Base-by-base conservation (phyloP, 2,329 filamentous ascomycete genomes). In the Tolypocladium ovalisporum region DNA sequence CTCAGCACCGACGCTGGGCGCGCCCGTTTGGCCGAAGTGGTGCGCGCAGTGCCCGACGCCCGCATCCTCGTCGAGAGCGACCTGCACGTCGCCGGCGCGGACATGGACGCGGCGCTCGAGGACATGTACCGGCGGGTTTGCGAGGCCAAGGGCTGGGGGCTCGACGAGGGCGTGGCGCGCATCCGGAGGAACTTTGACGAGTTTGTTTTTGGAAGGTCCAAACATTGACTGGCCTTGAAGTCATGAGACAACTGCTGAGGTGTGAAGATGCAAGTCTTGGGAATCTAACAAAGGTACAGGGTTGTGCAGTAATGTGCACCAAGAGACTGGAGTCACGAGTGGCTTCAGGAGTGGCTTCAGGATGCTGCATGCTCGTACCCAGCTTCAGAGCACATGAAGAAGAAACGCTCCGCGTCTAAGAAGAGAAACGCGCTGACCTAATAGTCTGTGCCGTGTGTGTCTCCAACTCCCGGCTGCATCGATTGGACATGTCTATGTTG, bases 61-160 rank as follows among this genome's bases (percentile, higher is more conserved):
- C 80, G 85, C 56, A 75, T 99, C 15, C 78, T 99, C 24, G 79
- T 96, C 2, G 94, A 99, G 72, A 97, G 91, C 68, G 94, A 99
- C 71, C 70, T 97, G 58, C 90, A 97, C 70, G 81, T 75, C 24
- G 94, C 93, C 0, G 94, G 94, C 0, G 77, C 84, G 1, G 75
- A 79, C 54, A 96, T 97, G 89, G 94, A 97, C 67, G 72, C 75
- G 2, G 75, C 83, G 59, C 73, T 99, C 15, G 88, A 93, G 67
- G 81, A 88, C 52, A 87, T 92, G 60, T 84, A 88, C 57, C 77
- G 86, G n/a, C 83, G 80, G 59, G 81, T 97, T 6, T 97, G 93
- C 67, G 71, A 80, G 54, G 76, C 91, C 52, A 94, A 91, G 63
- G 85, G 81, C 1, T 97, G 94, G 93, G 69, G 71, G 0, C 70